phyloP scores from a whole-genome alignment of 768 basidiomycete species.

The Boletellus ananas region DNA sequence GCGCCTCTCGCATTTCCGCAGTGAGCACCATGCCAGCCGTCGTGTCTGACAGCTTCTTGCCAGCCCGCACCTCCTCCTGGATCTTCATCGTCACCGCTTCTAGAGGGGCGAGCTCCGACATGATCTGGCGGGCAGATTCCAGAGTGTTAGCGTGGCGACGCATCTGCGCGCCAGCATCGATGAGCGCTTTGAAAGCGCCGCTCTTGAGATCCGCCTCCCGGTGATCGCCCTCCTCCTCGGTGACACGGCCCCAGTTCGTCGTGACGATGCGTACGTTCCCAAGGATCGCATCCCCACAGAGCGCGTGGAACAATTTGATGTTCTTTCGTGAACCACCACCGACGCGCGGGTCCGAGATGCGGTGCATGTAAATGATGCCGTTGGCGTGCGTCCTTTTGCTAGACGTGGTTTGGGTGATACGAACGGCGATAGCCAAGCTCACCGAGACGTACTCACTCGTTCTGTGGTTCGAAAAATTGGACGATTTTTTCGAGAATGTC shows the following conservation, averaged over 20 bases:
- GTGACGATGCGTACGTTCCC: neutral
- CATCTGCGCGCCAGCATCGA: conserved; percentile 41
- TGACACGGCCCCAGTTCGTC: neutral
- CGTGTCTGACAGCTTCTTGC: conserved; percentile 42
- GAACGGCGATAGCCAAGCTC: too few species aligned
- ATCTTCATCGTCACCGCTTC: conserved; percentile 38
- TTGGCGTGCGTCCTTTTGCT: neutral
- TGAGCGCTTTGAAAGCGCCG: conserved; percentile 41
- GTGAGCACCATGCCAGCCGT: conserved; percentile 41
- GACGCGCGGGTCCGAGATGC: neutral
- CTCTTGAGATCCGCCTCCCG: conserved; percentile 23
- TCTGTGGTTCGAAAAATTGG: too few species aligned
- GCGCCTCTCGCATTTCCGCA: conserved; percentile 40
- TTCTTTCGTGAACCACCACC: neutral
- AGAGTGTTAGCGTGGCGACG: conserved; percentile 36
- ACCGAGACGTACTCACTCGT: neutral
- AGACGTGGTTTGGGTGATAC: neutral
- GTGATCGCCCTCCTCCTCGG: neutral
- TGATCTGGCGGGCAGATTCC: conserved; percentile 39
- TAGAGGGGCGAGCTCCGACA: conserved; percentile 36
- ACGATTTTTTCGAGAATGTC: neutral
- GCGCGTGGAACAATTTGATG: neutral
- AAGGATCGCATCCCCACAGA: neutral
- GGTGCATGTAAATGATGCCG: neutral
- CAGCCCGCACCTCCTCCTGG: conserved; percentile 43